Evolutionary conservation across 2,329 filamentous ascomycete genomes (phyloP), one percentile per base, ranked within the genome.

Genomic region (Aspergillus udagawae): DNA sequence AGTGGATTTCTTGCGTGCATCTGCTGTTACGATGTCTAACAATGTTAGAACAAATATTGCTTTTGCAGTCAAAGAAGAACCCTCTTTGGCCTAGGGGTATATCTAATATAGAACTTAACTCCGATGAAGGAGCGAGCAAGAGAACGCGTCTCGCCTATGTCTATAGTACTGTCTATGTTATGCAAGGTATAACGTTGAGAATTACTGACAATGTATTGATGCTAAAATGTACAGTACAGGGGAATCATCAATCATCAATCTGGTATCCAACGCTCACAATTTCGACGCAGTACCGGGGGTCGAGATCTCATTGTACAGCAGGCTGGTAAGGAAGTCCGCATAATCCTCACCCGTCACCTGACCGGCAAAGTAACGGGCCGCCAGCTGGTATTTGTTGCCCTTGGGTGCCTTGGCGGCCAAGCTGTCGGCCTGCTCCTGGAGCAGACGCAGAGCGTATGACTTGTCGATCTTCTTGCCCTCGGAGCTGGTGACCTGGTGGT

Each of bases 301-400:
- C 38, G 72, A 74, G 56, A 75, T 75, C 65, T 75, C 72, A 29
- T 75, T 90, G 77, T 96, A 96, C 52, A 96, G 77, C 65, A 96
- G 78, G 53, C 89, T 94, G 60, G 67, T 97, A 80, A 99, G 77
- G 80, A 97, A 97, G 76, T 99, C 94, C 12, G 92, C 92, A 75
- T 97, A 97, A 66, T 97, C 92, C 81, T 97, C 94, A 56, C 94
- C 94, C 3, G 93, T 97, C 57, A 97, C 89, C 82, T 99, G 94
- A 49, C 85, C 81, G 35, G 90, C 86, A 71, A 97, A 97, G 79
- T 97, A 97, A 77, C 96, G 88, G 1, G 91, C 91, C 0, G 94
- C 94, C 53, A 96, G 83, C 59, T 88, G 86, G 79, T 83, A 97
- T 82, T 97, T 97, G 82, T 97, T 94, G 56, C 92, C 92, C 81